Evolutionary conservation across 2,329 filamentous ascomycete species (phyloP).

Genomic region (Thermochaetoides dissita): DNA sequence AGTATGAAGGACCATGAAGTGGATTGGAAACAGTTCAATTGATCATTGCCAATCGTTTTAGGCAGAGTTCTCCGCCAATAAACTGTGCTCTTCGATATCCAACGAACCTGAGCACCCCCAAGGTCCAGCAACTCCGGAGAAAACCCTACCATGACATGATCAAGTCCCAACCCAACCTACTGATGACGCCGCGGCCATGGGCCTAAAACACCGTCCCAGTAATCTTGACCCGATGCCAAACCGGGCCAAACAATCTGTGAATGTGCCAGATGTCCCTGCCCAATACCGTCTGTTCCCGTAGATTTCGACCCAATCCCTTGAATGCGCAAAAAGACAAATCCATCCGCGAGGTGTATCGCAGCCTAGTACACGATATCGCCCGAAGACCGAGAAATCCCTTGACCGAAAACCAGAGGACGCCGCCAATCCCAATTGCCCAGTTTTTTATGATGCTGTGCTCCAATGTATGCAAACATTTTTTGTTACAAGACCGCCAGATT

Average conservation of each 20-base stretch:
- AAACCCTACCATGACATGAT: conserved; percentile 6
- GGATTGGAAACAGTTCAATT: conserved; percentile 9
- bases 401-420: neutral
- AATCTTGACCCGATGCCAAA: neutral
- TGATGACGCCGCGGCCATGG: conserved; percentile 4
- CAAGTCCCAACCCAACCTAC: conserved; percentile 6
- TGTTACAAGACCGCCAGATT: conserved; percentile 14
- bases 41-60: conserved; percentile 9
- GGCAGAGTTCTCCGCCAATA: neutral
- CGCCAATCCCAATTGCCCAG: neutral
- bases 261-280: conserved; percentile 4
- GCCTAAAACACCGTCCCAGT: neutral
- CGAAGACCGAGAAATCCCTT: conserved; percentile 3
- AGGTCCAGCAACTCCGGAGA: conserved; percentile 1
- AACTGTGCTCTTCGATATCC: too few species aligned
- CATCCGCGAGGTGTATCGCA: conserved; percentile 6
- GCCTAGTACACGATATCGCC: conserved; percentile 6
- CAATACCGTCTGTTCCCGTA: conserved; percentile 4
- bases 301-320: conserved; percentile 1
- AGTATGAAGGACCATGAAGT: neutral
- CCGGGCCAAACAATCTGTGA: conserved; percentile 6
- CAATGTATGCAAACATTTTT: conserved; percentile 16
- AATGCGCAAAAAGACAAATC: conserved; percentile 5
- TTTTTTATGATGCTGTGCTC: conserved; percentile 20
- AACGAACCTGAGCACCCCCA: neutral